These are phyloP conservation scores for Flaveria sonorensis DNA, from an alignment of 129 eudicot species.

Conservation along the genomic window DNA sequence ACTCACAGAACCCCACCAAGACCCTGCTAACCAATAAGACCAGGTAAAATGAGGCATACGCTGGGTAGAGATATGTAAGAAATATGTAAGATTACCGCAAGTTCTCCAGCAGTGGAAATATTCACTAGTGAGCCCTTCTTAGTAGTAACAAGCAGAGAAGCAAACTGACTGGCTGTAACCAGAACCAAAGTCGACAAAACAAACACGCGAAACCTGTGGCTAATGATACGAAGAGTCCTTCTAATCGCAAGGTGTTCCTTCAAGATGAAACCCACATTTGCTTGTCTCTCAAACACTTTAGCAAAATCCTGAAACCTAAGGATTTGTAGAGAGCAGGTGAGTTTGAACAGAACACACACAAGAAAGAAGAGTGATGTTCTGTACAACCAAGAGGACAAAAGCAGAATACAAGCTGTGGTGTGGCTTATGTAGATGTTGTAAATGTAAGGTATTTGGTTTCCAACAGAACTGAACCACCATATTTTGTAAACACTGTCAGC, in stretches of 20 bases:
- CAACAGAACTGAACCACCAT: constrained; percentile 86
- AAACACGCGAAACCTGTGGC: constrained; percentile 82
- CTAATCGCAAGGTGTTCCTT: constrained; percentile 75
- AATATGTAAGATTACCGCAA: constrained; percentile 53
- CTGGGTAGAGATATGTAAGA: neutral
- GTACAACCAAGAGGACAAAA: constrained; percentile 74
- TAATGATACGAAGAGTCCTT: constrained; percentile 70
- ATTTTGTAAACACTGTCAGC: constrained; percentile 70
- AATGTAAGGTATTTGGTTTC: constrained; percentile 61
- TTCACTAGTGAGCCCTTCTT: constrained; percentile 52
- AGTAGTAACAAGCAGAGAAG: constrained; percentile 70
- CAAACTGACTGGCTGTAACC: constrained; percentile 81
- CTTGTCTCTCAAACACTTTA: constrained; percentile 60
- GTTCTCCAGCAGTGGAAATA: constrained; percentile 79
- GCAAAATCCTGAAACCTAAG: constrained; percentile 79
- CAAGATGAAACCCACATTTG: constrained; percentile 65
- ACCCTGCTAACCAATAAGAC: neutral
- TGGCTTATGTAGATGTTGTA: constrained; percentile 62
- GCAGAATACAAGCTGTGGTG: constrained; percentile 53
- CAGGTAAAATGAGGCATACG: neutral
- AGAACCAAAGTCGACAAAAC: constrained; percentile 58
- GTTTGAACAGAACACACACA: constrained; percentile 73
- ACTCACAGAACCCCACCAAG: neutral
- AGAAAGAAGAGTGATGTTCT: constrained; percentile 76
- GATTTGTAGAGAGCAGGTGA: constrained; percentile 76